These are phyloP conservation scores for Carex littledalei DNA, from an alignment of 176 grass and related monocot species.

Conservation along the genomic window DNA sequence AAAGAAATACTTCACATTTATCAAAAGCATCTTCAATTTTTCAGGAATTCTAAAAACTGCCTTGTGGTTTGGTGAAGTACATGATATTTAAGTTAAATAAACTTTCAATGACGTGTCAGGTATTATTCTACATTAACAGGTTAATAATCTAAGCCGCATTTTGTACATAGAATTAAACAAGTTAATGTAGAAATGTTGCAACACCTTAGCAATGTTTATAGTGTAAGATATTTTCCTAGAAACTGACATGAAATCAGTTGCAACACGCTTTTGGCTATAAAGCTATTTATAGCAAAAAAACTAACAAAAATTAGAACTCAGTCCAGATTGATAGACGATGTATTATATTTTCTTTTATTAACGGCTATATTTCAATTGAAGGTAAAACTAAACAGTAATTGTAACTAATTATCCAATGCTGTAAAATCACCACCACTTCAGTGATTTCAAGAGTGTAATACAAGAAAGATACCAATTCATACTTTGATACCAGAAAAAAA, in stretches of 20 bases:
- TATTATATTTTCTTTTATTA: neutral
- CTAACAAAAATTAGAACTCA: neutral
- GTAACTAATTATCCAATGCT: neutral
- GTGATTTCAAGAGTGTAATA: neutral
- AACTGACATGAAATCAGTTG: neutral
- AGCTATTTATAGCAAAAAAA: neutral
- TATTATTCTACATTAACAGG: neutral
- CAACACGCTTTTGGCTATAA: neutral
- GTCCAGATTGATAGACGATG: neutral
- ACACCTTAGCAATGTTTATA: neutral
- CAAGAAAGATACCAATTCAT: too few relatives aligned
- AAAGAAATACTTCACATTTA: neutral
- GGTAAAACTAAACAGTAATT: neutral
- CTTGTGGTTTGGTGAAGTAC: neutral
- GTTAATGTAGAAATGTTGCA: neutral
- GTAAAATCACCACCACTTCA: neutral
- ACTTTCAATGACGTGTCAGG: neutral
- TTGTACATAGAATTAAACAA: neutral
- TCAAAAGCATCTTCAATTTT: neutral
- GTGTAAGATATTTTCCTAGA: neutral
- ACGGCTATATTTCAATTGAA: neutral
- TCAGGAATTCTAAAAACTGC: neutral
- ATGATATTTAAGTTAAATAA: neutral
- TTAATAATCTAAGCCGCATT: neutral
- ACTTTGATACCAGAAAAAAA: neutral